Percentiles rank a stretch among this genome's conserved stretches.
phyloP scores from a whole-genome alignment of 192 early-diverging fungal genomes.

The Backusella tarrabulga region DNA sequence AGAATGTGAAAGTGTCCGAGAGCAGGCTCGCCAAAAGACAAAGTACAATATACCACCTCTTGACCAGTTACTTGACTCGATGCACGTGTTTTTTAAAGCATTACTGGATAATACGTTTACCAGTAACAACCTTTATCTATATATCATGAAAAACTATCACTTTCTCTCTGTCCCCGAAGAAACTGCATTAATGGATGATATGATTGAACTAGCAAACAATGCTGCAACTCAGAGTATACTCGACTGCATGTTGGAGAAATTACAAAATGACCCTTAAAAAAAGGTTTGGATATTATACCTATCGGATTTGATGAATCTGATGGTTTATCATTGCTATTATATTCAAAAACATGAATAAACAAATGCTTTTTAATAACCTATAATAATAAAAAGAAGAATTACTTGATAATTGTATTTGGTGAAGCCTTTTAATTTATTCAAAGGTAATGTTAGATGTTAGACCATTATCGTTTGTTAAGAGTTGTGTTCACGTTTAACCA shows the following conservation, averaged over 20 bases:
- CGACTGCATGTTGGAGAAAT: background rate
- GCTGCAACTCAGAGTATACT: background rate
- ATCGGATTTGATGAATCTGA: background rate
- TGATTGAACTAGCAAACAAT: background rate
- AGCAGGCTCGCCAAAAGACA: background rate
- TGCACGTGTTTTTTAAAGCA: background rate
- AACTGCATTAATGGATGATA: background rate
- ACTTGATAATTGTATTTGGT: background rate
- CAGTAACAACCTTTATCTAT: background rate
- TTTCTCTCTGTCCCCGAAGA: background rate
- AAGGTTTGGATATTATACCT: background rate
- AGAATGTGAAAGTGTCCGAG: background rate
- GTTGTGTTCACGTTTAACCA: too few relatives aligned
- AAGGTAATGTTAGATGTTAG: background rate
- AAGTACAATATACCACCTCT: background rate
- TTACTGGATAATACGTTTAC: background rate
- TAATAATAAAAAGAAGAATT: background rate
- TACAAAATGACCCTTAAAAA: background rate
- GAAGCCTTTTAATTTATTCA: background rate
- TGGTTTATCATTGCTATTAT: background rate
- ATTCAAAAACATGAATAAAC: background rate
- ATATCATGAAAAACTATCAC: conserved; percentile 8
- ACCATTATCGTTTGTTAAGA: too few relatives aligned
- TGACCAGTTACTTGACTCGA: background rate
- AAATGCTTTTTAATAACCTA: background rate